A percentile compares a stretch with the other conserved stretches of the same genome.
These are phyloP conservation scores for Haplosporangium sp. DNA, from an alignment of 371 early-diverging fungal species.

Conservation along the genomic window DNA sequence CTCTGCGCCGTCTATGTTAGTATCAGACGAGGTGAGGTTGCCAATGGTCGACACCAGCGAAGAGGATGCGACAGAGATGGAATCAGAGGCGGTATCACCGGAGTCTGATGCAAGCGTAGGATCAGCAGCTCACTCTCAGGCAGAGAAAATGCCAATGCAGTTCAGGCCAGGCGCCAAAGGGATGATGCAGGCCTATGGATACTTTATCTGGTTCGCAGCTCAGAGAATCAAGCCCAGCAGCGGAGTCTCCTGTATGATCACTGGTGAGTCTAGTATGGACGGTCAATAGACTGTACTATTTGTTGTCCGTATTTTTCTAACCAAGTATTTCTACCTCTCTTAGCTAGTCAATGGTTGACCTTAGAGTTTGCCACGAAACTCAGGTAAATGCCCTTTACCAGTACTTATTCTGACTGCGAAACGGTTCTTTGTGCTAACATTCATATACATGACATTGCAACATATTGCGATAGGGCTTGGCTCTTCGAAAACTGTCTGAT, in stretches of 20 bases:
- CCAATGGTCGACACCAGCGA: conserved; percentile 8
- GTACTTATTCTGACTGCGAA: background rate
- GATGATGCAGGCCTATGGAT: conserved; percentile 66
- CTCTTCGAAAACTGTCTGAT: conserved; percentile 66
- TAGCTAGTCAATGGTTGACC: conserved; percentile 74
- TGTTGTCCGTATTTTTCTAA: background rate
- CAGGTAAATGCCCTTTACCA: conserved; percentile 15
- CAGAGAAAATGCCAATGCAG: background rate
- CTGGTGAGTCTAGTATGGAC: conserved; percentile 32
- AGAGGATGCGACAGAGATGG: conserved; percentile 18
- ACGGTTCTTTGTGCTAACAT: background rate
- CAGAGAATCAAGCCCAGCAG: conserved; percentile 59
- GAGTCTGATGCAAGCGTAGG: conserved; percentile 7
- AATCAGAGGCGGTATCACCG: conserved; percentile 8
- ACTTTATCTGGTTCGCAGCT: conserved; percentile 70
- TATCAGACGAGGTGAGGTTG: conserved; percentile 4
- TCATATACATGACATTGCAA: background rate
- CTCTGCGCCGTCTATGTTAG: conserved; percentile 34
- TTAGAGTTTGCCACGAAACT: conserved; percentile 70
- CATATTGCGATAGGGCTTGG: conserved; percentile 56
- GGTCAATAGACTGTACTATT: background rate
- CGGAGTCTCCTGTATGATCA: conserved; percentile 66
- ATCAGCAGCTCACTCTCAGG: background rate
- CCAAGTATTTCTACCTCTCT: conserved; percentile 21
- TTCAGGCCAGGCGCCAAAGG: conserved; percentile 25